Percentiles rank a stretch among this genome's conserved stretches.
phyloP scores from a whole-genome alignment of 768 basidiomycete genomes.

The Arthromyces matolae region DNA sequence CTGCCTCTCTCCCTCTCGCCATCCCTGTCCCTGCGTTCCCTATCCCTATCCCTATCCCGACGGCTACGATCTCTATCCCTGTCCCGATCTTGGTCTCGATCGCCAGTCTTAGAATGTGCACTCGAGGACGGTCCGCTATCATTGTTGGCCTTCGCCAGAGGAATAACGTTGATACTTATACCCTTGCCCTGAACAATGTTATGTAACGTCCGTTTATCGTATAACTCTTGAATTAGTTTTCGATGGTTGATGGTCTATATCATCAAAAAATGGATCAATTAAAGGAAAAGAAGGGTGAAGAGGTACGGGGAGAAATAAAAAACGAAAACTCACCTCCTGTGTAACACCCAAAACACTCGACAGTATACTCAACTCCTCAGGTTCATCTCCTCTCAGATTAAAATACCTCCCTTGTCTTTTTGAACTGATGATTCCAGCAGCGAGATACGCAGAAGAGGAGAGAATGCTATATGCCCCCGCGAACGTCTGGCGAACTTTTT shows the following conservation, averaged over 20 bases:
- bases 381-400: slow-evolving; percentile 42
- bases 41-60: neutral
- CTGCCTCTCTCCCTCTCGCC: too few species aligned
- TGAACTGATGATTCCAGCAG: slow-evolving; percentile 59
- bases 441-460: slow-evolving; percentile 66
- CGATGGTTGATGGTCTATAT: slow-evolving; percentile 72
- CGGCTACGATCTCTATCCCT: slow-evolving; percentile 16
- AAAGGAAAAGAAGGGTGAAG: too few species aligned
- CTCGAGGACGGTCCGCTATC: too few species aligned
- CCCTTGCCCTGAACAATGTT: slow-evolving; percentile 47
- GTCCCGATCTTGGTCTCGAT: too few species aligned
- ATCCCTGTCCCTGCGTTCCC: neutral
- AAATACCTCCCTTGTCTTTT: slow-evolving; percentile 48
- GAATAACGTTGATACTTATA: too few species aligned
- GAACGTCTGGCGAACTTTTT: slow-evolving; percentile 76
- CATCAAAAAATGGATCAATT: too few species aligned
- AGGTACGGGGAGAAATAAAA: too few species aligned
- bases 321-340: slow-evolving; percentile 57
- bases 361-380: slow-evolving; percentile 74
- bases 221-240: slow-evolving; percentile 63
- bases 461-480: slow-evolving; percentile 79
- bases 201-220: slow-evolving; percentile 57
- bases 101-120: too few species aligned
- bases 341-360: slow-evolving; percentile 79
- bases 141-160: slow-evolving; percentile 4